Evolutionary conservation across 1,284 basidiomycete species (phyloP).

Genomic region (Moesziomyces aphidis): DNA sequence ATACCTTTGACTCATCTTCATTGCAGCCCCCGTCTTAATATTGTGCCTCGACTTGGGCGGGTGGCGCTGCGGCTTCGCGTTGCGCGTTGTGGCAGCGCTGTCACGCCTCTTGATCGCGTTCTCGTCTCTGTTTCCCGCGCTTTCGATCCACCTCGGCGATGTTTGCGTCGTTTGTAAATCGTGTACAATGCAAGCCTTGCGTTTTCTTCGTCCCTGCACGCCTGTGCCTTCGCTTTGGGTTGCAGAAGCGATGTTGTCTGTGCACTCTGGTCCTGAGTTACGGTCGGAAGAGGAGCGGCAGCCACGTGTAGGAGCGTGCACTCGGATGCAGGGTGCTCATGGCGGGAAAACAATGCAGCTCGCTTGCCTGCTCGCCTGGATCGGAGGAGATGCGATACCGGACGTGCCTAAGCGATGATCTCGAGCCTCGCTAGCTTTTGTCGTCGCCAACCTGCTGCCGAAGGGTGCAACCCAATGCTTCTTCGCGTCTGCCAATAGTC

Average conservation of each 20-base stretch:
- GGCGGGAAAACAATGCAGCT: neutral
- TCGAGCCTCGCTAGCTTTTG: neutral
- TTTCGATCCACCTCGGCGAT: neutral
- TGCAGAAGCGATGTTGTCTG: neutral
- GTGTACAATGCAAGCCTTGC: constrained; percentile 21
- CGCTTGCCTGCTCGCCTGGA: neutral
- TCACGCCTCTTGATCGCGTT: neutral
- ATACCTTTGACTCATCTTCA: neutral
- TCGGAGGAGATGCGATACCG: neutral
- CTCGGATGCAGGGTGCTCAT: no score
- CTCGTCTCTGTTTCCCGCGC: neutral
- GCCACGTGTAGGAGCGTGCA: no score
- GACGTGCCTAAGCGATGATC: neutral
- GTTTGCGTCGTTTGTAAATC: constrained; percentile 12
- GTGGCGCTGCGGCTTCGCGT: neutral
- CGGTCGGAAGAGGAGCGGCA: neutral
- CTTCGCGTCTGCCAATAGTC: no score
- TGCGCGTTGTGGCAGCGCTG: neutral
- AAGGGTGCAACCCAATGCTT: no score
- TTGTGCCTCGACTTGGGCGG: neutral
- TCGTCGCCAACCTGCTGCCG: neutral
- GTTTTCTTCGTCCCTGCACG: no score
- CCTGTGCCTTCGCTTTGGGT: no score
- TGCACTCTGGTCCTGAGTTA: neutral
- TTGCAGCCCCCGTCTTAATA: neutral